Conservation (phyloP, 148 eudicot species). For the Persicaria maculosa region DNA sequence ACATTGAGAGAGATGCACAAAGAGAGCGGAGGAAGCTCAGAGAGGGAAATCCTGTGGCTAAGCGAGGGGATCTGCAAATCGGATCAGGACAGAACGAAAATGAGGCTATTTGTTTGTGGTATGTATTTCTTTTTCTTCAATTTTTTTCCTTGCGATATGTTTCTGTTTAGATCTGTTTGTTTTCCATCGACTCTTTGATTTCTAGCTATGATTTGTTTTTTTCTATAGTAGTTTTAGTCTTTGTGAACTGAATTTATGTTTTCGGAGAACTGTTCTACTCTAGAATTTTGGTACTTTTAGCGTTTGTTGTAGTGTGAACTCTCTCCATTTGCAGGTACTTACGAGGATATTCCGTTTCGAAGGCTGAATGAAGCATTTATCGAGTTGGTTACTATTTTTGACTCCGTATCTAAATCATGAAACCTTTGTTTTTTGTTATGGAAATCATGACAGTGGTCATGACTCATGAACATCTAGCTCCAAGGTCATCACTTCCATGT, state of each 20-base stretch:
- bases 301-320: not conserved
- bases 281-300: not conserved
- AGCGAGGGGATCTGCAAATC: not conserved
- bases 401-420: not conserved
- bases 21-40: not conserved
- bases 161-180: constrained; percentile 2
- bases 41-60: not conserved
- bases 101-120: not conserved
- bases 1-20: not conserved
- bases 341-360: not conserved
- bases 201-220: not conserved
- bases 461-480: too few relatives aligned
- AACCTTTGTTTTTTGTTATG: too few relatives aligned
- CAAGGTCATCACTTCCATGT: constrained; percentile 1
- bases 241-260: not conserved
- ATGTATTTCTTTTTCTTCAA: not conserved
- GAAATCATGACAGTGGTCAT: too few relatives aligned
- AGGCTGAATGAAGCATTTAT: not conserved
- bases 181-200: not conserved
- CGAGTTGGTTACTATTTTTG: constrained; percentile 4
- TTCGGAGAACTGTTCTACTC: not conserved
- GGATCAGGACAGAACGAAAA: not conserved
- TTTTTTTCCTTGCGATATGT: not conserved
- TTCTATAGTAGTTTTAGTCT: not conserved
- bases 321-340: not conserved